Base-by-base conservation (phyloP, 805 yeast genomes). In the Metschnikowia shivogae region DNA sequence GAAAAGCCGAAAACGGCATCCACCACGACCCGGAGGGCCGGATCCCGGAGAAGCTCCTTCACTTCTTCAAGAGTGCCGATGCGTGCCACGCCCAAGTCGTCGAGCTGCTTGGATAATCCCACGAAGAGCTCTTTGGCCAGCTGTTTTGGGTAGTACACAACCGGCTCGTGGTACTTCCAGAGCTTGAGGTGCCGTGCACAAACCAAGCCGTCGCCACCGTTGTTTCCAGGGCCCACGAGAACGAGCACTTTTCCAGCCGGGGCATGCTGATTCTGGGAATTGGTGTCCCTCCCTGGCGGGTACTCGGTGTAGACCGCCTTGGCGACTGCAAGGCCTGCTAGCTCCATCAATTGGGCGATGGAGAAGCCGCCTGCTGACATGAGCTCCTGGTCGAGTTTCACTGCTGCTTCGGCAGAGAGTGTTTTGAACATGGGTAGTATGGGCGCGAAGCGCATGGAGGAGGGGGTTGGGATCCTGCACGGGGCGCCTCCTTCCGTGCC, bases 131-230 rank as follows among this genome's bases (percentile, higher is more conserved):
- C 78, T 52, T 72, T 74, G 36, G 80, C 73, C 42, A 71, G 73
- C 39, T 61, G 56, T 56, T 82, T 87, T 3, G 98, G 97, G 58
- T 89, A 90, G 62, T 76, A 89, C 0, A 92, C 74, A 4, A 77
- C 67, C 1, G 97, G 96, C 5, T 70, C 67, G 61, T 82, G 88
- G 2, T 93, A 93, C 8, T 65, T 65, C 73, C 93, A 81, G 10
- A 89, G 66, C 53, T 80, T 79, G 50, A 93, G 69, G 61, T 93
- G 99, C 35, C 99, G 74, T 1, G 97, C 96, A 26, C 97, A 95
- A 1, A 93, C 99, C 11, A 93, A 68, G 0, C 98, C 99, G 65
- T 93, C 99, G 2, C 98, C 99, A 1, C 96, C 92, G 59, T 93
- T 93, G 59, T 93, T 93, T 1, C 99, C 99, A 0, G 98, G 98